Evolutionary conservation across 73 alveolate species (phyloP), one percentile per base, ranked within the genome.

Genomic region (Urostyla sp.): DNA sequence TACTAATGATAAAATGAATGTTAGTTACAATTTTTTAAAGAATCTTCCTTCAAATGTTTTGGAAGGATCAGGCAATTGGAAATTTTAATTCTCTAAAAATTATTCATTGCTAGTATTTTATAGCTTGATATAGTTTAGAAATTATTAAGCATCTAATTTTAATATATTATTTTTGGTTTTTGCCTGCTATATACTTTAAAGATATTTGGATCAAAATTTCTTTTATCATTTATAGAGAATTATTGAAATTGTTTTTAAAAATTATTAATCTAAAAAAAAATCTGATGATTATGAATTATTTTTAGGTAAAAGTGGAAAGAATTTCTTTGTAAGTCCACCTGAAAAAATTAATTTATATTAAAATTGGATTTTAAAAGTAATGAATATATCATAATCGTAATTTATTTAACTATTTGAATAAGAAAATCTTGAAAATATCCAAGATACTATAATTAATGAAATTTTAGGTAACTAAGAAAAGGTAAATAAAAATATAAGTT

Each of bases 251-350:
- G 86, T 84, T 8, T 49, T 59, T 53, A 84, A 69, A 35, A 84
- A 84, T 54, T 75, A 40, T 60, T 44, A 50, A 30, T 27, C 49
- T 18, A 45, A 84, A 30, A 81, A 84, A 58, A 84, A 84, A 59
- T 43, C 80, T 10, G 92, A 84, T 48, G 92, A 84, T 24, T 84
- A 84, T 36, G 92, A 84, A 37, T 38, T 84, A 75, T 84, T 84
- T 72, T 46, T 84, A 7, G 92, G 92, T 7, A 84, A 84, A 36
- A 36, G 80, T n/a, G 92, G 92, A 18, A 84, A 84, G 48, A 84
- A 84, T 49, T 35, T 20, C 13, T 55, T 84, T 26, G 52, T 43
- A 13, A 79, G 80, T 0, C 74, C 77, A 21, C 54, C 75, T 1
- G 86, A 84, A 21, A 54, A 35, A n/a, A 54, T 74, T 54, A 81